Base-by-base conservation (phyloP, 2,329 filamentous ascomycete genomes). In the Penicillium aurantiogriseum region DNA sequence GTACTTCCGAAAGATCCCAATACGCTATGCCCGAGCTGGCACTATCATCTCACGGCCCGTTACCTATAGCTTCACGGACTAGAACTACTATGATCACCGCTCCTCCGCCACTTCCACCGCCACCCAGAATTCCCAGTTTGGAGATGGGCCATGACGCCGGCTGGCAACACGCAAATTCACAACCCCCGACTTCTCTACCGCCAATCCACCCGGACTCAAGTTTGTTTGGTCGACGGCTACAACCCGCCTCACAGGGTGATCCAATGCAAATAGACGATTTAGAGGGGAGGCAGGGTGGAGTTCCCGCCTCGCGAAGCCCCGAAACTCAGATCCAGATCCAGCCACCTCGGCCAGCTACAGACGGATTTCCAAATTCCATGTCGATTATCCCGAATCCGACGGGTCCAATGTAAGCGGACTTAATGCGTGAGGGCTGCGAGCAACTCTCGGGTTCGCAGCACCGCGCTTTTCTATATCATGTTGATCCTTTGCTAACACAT, bases 41-140 rank as follows among this genome's bases (percentile, higher is more conserved):
- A 59, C 71, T 71, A 49, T 68, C 76, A 46, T 72, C 78, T 42
- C 77, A 78, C 60, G 80, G 80, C 61, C 82, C 84, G 63, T 85
- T 89, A 84, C 78, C 85, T 59, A 88, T 89, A 69, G 85, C 84
- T 49, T 80, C 82, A 68, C 78, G 81, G 58, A 79, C 81, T 67
- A 69, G 81, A 59, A 79, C 81, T 67, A 69, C 67, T 52, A 71
- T 75, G 57, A 69, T 74, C 49, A 69, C 72, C 43, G 77, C 79
- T 50, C 86, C 87, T 57, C 86, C 87, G 62, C 85, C 86, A 49
- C 78, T 89, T 66, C 87, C 86, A 65, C 87, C 86, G 65, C 87
- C 87, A 57, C 83, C 86, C 51, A 80, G 79, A 69, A 81, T 88
- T 58, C 77, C 79, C 63, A 82, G 85, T 59, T 74, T 85, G 62